Evolutionary conservation across 306 rosid species (phyloP).

Genomic region (Medicago ruthenica): DNA sequence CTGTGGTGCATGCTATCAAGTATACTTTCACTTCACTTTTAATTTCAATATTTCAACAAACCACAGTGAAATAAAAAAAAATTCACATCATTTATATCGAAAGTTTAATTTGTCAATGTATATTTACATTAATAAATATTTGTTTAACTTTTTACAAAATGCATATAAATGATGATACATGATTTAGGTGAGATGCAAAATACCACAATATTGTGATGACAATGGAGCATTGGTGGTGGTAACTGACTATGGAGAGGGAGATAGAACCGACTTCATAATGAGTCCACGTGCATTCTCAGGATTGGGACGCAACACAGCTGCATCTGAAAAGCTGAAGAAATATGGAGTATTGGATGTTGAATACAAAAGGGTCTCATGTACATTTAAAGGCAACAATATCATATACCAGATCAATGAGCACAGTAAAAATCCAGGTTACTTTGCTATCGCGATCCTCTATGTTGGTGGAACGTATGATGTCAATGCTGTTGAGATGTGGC

Average conservation of each 20-base stretch:
- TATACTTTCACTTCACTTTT: slow-evolving; percentile 25
- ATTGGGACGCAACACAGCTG: slow-evolving; percentile 28
- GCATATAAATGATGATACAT: neutral
- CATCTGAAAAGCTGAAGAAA: slow-evolving; percentile 30
- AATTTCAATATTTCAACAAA: neutral
- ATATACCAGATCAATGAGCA: slow-evolving; percentile 55
- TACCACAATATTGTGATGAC: slow-evolving; percentile 25
- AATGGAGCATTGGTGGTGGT: slow-evolving; percentile 47
- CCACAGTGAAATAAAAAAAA: neutral
- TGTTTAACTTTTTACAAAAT: too few relatives aligned
- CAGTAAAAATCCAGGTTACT: slow-evolving; percentile 64
- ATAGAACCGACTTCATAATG: slow-evolving; percentile 51
- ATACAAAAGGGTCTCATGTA: slow-evolving; percentile 54
- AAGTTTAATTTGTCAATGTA: too few relatives aligned
- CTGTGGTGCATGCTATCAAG: slow-evolving; percentile 90
- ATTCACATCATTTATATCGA: too few relatives aligned
- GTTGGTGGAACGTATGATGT: slow-evolving; percentile 62
- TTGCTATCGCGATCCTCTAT: slow-evolving; percentile 52
- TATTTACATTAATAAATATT: too few relatives aligned
- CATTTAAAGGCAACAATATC: slow-evolving; percentile 46
- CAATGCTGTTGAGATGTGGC: slow-evolving; percentile 58
- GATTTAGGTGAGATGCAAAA: slow-evolving; percentile 49
- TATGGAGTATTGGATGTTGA: slow-evolving; percentile 45
- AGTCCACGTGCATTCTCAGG: slow-evolving; percentile 43
- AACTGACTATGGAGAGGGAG: slow-evolving; percentile 51